Percentiles rank a stretch among this genome's conserved stretches.
These are phyloP conservation scores for Paramecium octaurelia DNA, from an alignment of 73 alveolate species.

Conservation along the genomic window DNA sequence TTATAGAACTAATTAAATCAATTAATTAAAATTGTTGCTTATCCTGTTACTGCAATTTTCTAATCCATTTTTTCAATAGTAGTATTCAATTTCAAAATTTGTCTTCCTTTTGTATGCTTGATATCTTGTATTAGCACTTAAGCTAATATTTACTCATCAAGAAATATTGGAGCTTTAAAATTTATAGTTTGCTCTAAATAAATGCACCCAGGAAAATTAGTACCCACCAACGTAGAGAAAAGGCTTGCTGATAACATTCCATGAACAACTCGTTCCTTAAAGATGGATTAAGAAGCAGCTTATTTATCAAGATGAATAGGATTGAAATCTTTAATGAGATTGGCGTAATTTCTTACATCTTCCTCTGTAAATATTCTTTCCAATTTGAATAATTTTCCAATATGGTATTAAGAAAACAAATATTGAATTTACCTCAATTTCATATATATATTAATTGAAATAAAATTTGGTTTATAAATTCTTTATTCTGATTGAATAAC, in stretches of 20 bases:
- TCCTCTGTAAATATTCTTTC: background rate
- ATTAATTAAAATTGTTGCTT: background rate
- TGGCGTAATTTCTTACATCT: background rate
- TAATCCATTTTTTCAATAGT: background rate
- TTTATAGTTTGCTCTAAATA: background rate
- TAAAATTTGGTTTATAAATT: background rate
- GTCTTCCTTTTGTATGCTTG: background rate
- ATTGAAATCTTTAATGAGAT: background rate
- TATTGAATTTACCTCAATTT: background rate
- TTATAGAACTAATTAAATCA: background rate
- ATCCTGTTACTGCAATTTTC: background rate
- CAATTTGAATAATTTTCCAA: background rate
- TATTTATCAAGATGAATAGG: conserved; percentile 1
- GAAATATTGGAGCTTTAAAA: background rate
- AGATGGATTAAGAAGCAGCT: background rate
- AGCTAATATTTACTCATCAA: background rate
- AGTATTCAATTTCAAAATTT: background rate
- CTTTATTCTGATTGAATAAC: background rate
- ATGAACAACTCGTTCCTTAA: background rate
- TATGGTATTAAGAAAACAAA: background rate
- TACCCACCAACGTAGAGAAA: background rate
- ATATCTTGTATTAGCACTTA: background rate
- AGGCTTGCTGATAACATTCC: conserved; percentile 10
- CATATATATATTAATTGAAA: background rate
- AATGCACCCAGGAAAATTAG: background rate